Evolutionary conservation across 495 filamentous ascomycete genomes (phyloP).

Genomic region (Annulohypoxylon bovei): DNA sequence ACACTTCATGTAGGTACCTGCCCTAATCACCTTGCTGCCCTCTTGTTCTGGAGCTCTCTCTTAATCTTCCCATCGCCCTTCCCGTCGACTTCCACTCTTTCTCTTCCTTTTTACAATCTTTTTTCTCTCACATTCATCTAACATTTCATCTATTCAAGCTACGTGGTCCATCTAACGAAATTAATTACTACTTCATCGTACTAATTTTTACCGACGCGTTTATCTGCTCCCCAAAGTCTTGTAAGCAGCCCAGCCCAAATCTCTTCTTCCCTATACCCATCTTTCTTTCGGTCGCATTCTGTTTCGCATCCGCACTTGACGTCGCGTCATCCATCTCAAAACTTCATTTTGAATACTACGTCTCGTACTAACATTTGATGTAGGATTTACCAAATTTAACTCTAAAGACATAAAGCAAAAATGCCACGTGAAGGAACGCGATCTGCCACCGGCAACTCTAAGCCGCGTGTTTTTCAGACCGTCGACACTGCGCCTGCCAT

Average conservation of each 20-base stretch:
- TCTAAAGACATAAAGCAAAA: constrained; percentile 33
- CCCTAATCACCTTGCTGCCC: constrained; percentile 38
- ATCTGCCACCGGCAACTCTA: constrained; percentile 64
- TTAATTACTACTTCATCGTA: not conserved
- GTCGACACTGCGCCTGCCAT: constrained; percentile 61
- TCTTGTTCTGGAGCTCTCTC: constrained; percentile 5
- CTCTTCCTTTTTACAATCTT: not conserved
- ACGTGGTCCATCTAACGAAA: not conserved
- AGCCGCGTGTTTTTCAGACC: constrained; percentile 62
- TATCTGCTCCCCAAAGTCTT: constrained; percentile 1
- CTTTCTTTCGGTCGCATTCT: constrained; percentile 43
- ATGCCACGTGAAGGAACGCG: constrained; percentile 68
- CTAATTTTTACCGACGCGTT: constrained; percentile 10
- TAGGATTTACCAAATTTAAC: constrained; percentile 38
- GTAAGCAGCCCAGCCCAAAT: constrained; percentile 35
- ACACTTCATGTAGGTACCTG: constrained; percentile 34
- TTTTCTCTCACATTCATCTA: constrained; percentile 1
- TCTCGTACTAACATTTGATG: constrained; percentile 39
- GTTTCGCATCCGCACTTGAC: constrained; percentile 28
- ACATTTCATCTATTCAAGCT: constrained; percentile 3
- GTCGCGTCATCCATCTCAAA: constrained; percentile 33
- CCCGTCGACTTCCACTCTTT: constrained; percentile 20
- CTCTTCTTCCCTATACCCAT: not conserved
- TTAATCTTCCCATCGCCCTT: constrained; percentile 36
- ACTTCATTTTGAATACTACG: constrained; percentile 7